Evolutionary conservation across 2,329 filamentous ascomycete genomes (phyloP), one percentile per base, ranked within the genome.

Genomic region (Simplicillium sp.): DNA sequence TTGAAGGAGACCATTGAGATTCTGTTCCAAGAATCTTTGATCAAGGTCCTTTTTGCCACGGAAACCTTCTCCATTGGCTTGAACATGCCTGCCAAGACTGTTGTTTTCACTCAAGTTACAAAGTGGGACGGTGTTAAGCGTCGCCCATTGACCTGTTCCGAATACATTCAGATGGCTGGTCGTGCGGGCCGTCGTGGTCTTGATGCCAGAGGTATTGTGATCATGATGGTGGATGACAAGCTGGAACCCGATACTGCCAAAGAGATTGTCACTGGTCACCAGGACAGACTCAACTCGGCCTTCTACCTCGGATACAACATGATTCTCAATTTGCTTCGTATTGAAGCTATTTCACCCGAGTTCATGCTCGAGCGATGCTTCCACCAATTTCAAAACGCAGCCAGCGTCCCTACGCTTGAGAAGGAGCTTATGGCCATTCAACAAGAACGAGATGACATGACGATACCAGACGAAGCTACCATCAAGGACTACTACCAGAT

Each of bases 291-390:
- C 25, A 97, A 97, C 64, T 97, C 92, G 3, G 92, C 92, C 2
- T 98, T 98, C 65, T 87, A 98, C 59, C 75, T 98, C 13, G 89
- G 92, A 28, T 98, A 98, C 71, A 98, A 98, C 67, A 98, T 98
- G 92, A 87, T 98, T 56, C 72, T 98, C 43, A 98, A 98, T 57
- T 66, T 98, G 46, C 82, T 97, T 61, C 78, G 92, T 63, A 90
- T 98, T n/a, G 92, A 98, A 59, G 90, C 88, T n/a, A 94, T 98
- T 38, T 97, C 89, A 8, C 92, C 94, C 2, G 90, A 98, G 54
- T 97, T 87, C 56, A 98, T 98, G 92, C 71, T 98, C n/a, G 89
- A 97, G 67, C 79, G 84, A 50, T 98, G 92, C 57, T 98, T 98
- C 68, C 94, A 87, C 61, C 92, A 98, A 61, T 98, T 98, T 65